phyloP scores from a whole-genome alignment of 805 yeast genomes.

The Komagataella populi region DNA sequence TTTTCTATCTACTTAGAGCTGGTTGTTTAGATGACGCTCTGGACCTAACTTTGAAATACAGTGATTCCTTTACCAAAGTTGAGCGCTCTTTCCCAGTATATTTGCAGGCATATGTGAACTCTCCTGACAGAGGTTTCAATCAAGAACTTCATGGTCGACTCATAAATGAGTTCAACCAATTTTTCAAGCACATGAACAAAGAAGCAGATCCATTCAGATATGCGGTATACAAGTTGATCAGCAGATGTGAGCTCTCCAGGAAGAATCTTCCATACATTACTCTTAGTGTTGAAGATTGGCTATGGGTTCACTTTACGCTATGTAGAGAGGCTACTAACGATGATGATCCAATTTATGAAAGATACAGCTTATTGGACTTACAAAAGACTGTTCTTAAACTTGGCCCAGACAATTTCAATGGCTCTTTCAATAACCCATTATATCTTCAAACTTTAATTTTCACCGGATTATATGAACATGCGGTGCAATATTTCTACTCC shows the following conservation, averaged over 20 bases:
- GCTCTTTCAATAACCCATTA: slow-evolving; percentile 49
- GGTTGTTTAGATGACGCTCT: slow-evolving; percentile 75
- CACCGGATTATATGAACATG: slow-evolving; percentile 72
- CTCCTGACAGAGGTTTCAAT: slow-evolving; percentile 42
- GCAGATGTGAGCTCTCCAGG: slow-evolving; percentile 71
- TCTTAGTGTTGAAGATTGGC: slow-evolving; percentile 85
- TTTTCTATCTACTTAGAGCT: slow-evolving; percentile 74
- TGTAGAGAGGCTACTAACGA: slow-evolving; percentile 40
- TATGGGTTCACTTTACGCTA: slow-evolving; percentile 83
- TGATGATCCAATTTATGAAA: slow-evolving; percentile 47
- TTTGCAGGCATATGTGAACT: slow-evolving; percentile 53
- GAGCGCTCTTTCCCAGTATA: slow-evolving; percentile 78
- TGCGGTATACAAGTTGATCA: slow-evolving; percentile 82
- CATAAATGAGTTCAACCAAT: slow-evolving; percentile 72
- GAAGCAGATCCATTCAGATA: slow-evolving; percentile 81
- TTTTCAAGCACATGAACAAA: slow-evolving; percentile 49
- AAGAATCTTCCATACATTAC: slow-evolving; percentile 56
- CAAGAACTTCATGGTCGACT: slow-evolving; percentile 56
- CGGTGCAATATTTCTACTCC: slow-evolving; percentile 49
- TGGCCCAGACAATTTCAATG: slow-evolving; percentile 61
- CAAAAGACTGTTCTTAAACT: slow-evolving; percentile 57
- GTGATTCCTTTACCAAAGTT: slow-evolving; percentile 65
- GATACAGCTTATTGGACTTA: slow-evolving; percentile 59
- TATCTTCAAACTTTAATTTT: slow-evolving; percentile 65
- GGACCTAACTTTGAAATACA: slow-evolving; percentile 47